Conservation (phyloP, 2,329 filamentous ascomycete genomes). For the Colletotrichum scovillei region DNA sequence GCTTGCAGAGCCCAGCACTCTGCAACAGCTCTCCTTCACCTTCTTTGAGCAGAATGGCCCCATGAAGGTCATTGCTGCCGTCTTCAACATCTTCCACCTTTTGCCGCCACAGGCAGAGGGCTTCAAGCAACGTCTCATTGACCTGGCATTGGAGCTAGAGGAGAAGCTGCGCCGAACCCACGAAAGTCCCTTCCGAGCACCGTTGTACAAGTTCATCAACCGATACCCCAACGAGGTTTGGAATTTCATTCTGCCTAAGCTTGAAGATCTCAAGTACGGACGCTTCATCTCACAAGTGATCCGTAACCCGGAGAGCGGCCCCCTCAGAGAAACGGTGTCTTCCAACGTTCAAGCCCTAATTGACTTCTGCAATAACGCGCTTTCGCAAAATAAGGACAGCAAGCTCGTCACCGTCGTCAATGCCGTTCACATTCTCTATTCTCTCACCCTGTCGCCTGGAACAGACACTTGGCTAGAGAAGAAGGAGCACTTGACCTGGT, state of each 20-base stretch:
- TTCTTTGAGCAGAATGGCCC: constrained; percentile 92
- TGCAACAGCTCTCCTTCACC: constrained; percentile 94
- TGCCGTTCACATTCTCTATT: constrained; percentile 85
- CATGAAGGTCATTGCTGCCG: constrained; percentile 95
- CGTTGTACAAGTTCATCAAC: constrained; percentile 93
- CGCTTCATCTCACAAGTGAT: constrained; percentile 92
- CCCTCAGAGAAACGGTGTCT: constrained; percentile 79
- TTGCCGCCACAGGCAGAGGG: constrained; percentile 88
- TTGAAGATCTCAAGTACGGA: constrained; percentile 89
- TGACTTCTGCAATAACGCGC: constrained; percentile 71
- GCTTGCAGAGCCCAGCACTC: constrained; percentile 81
- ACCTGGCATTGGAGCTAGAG: constrained; percentile 91
- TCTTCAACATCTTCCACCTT: constrained; percentile 98
- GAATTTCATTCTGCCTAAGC: constrained; percentile 79
- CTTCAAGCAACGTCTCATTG: constrained; percentile 91
- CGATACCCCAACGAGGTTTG: constrained; percentile 91
- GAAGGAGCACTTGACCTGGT: constrained; percentile 69
- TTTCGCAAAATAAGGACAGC: constrained; percentile 76
- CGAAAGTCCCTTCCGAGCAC: constrained; percentile 89
- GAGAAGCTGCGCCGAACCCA: constrained; percentile 86
- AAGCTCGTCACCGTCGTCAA: constrained; percentile 81
- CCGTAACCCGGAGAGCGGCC: constrained; percentile 77
- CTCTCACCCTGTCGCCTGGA: constrained; percentile 75
- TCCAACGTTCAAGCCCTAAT: constrained; percentile 80
- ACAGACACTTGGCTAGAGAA: constrained; percentile 79